Conservation (phyloP, 179 eudicot species). For the Gypsophila paniculata region DNA sequence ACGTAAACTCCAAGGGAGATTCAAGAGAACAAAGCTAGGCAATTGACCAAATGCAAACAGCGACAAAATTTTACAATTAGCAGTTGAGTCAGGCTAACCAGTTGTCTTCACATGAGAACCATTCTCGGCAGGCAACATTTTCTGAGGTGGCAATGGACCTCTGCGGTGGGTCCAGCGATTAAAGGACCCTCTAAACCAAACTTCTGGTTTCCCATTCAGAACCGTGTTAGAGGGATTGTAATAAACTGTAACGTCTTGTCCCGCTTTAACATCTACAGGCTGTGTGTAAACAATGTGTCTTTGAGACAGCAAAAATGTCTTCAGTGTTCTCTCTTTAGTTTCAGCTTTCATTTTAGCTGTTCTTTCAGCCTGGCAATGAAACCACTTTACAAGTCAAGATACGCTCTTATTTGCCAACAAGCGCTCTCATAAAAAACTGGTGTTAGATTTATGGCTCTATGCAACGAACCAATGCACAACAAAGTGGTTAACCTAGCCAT, state of each 20-base stretch:
- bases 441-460: not conserved
- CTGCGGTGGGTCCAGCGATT: slow-evolving; percentile 91
- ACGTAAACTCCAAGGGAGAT: not conserved
- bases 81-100: slow-evolving; percentile 44
- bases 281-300: slow-evolving; percentile 89
- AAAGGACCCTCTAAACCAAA: slow-evolving; percentile 95
- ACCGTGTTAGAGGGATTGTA: slow-evolving; percentile 86
- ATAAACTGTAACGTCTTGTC: slow-evolving; percentile 64
- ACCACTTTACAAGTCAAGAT: slow-evolving; percentile 5
- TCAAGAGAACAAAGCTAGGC: slow-evolving; percentile 8
- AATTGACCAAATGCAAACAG: slow-evolving; percentile 3
- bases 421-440: not conserved
- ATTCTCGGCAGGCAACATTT: slow-evolving; percentile 74
- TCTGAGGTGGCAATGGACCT: slow-evolving; percentile 83
- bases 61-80: slow-evolving; percentile 1
- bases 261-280: slow-evolving; percentile 85
- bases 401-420: slow-evolving; percentile 7
- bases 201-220: slow-evolving; percentile 78
- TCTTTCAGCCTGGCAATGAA: slow-evolving; percentile 57
- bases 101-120: slow-evolving; percentile 69
- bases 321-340: slow-evolving; percentile 70
- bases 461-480: not conserved
- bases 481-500: not conserved
- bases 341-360: slow-evolving; percentile 79
- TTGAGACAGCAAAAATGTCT: slow-evolving; percentile 80